Base-by-base conservation (phyloP, 768 basidiomycete species). In the Cystobasidium tubakii region DNA sequence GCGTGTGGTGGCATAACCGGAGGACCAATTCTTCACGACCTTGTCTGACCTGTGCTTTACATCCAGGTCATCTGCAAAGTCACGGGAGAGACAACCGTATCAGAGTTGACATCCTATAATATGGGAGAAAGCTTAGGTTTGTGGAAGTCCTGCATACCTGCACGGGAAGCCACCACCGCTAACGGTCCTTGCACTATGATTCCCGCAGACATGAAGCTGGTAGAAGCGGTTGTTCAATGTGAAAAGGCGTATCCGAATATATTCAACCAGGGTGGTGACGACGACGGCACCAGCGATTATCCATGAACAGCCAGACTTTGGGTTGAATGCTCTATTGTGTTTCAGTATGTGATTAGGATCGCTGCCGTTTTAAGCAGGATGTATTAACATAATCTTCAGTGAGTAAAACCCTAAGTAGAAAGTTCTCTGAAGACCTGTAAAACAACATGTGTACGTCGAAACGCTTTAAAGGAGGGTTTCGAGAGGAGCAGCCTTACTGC, bases 171-270 rank as follows among this genome's bases (percentile, higher is more conserved):
- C n/a, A n/a, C n/a, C n/a, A n/a, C n/a, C n/a, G n/a, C n/a, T n/a
- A n/a, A n/a, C n/a, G n/a, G n/a, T n/a, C n/a, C 63, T 65, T 21
- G 25, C 34, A 19, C 63, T 12, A 23, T 62, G 12, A 13, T 19
- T 55, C 12, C n/a, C 33, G 54, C 69, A 71, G 69, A 71, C 25
- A 55, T 71, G 69, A 33, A 53, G 15, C 50, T 71, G 34, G 53
- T 55, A 3, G 69, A 71, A 29, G 69, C 69, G 7, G 69, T 71
- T n/a, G 69, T 71, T 17, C 50, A 60, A 25, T 31, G 31, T 17
- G 57, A 23, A 34, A 27, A 34, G 33, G 57, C 57, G 25, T 60
- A 60, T 31, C 57, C 57, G 13, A 60, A 27, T 60, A 9, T 60
- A 29, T 60, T 60, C 57, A 60, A 13, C 57, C 25, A 60, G 29